These are phyloP conservation scores for Lentinula sp. DNA, from an alignment of 768 basidiomycete species.

Conservation along the genomic window DNA sequence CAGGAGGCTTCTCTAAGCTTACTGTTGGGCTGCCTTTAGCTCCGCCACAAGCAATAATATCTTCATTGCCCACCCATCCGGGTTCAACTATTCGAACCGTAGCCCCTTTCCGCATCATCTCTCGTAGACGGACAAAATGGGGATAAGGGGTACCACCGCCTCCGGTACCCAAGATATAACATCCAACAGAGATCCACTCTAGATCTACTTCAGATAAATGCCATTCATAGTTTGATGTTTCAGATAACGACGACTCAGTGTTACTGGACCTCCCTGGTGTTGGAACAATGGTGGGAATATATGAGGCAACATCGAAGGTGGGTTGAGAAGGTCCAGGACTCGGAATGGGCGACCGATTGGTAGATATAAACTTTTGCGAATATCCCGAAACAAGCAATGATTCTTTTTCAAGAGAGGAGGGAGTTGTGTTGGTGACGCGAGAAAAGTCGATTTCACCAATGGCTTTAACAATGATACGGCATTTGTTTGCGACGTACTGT, in stretches of 20 bases:
- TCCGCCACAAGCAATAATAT: conserved; percentile 32
- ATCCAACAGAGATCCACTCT: conserved; percentile 49
- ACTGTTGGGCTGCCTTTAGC: conserved; percentile 31
- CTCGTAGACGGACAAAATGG: conserved; percentile 35
- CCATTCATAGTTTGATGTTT: conserved; percentile 22
- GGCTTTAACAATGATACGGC: conserved; percentile 48
- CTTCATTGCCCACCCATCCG: conserved; percentile 28
- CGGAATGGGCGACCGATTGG: too few relatives aligned
- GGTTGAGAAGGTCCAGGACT: not conserved
- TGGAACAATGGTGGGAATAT: conserved; percentile 3
- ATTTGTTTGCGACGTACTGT: conserved; percentile 34
- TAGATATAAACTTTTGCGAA: not conserved
- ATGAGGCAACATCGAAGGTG: not conserved
- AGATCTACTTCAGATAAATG: conserved; percentile 30
- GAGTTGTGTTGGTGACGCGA: conserved; percentile 5
- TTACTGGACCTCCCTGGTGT: not conserved
- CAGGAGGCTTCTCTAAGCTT: conserved; percentile 27
- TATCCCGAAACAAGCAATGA: not conserved
- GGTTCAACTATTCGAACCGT: conserved; percentile 33
- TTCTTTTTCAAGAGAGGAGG: not conserved
- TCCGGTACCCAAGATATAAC: conserved; percentile 48
- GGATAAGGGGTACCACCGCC: conserved; percentile 49
- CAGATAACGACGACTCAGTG: not conserved
- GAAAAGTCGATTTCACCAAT: conserved; percentile 37
- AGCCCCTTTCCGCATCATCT: conserved; percentile 35